Conservation (phyloP, 495 filamentous ascomycete genomes). For the Aspergillus asperescens region DNA sequence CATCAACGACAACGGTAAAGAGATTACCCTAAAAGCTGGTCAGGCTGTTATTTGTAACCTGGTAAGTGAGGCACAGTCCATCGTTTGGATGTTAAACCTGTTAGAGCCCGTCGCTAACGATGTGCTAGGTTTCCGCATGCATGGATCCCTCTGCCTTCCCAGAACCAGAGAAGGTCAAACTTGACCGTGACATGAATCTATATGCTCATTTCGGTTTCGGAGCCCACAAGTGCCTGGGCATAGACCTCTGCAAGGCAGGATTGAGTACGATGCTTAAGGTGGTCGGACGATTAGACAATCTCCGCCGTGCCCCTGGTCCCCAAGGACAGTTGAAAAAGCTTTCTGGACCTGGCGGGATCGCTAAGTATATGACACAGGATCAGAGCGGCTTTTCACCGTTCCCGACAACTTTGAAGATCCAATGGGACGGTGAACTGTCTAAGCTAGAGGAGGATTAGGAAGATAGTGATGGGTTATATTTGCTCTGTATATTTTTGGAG, state of each 20-base stretch:
- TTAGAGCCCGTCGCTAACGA: background rate
- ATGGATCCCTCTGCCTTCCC: constrained; percentile 58
- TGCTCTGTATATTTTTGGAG: background rate
- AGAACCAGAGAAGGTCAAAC: constrained; percentile 57
- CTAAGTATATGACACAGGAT: constrained; percentile 66
- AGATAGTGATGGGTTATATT: background rate
- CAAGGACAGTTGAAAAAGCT: constrained; percentile 68
- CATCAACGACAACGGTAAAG: constrained; percentile 38
- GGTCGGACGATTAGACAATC: constrained; percentile 46
- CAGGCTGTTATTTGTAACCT: constrained; percentile 48
- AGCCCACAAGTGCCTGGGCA: constrained; percentile 54
- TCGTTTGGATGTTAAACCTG: background rate
- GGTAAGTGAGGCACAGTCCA: constrained; percentile 21
- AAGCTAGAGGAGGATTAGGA: constrained; percentile 1
- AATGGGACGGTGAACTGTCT: constrained; percentile 44
- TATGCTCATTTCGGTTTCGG: constrained; percentile 63
- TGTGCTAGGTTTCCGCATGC: constrained; percentile 41
- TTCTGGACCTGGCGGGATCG: constrained; percentile 47
- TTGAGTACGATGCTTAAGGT: constrained; percentile 58
- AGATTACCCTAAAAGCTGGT: constrained; percentile 41
- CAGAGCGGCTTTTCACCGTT: constrained; percentile 65
- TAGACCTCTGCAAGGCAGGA: constrained; percentile 51
- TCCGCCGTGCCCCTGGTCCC: constrained; percentile 58
- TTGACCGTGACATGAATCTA: constrained; percentile 55
- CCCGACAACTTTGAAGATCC: constrained; percentile 57